These are phyloP conservation scores for Fraxinus angustifolia DNA, from an alignment of 305 asterid species.

Conservation along the genomic window DNA sequence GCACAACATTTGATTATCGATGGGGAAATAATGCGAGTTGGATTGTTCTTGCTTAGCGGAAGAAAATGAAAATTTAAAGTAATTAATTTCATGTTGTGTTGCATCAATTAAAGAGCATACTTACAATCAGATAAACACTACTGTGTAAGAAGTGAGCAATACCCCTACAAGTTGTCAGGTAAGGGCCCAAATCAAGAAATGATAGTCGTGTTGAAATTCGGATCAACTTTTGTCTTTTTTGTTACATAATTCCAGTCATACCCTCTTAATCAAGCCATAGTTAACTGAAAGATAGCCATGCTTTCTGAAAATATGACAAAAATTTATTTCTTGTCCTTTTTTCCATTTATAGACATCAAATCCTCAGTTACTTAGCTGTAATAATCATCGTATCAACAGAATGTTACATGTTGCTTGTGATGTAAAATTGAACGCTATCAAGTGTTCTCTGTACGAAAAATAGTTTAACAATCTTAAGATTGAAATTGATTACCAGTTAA, in stretches of 20 bases:
- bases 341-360: not conserved
- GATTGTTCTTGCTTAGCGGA: not conserved
- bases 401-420: not conserved
- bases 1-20: not conserved
- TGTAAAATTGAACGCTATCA: not conserved
- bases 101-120: not conserved
- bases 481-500: not conserved
- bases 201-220: not conserved
- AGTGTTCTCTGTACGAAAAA: not conserved
- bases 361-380: not conserved
- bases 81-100: not conserved
- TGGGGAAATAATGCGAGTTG: not conserved
- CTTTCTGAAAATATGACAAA: not conserved
- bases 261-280: not conserved
- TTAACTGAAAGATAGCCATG: not conserved
- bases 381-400: not conserved
- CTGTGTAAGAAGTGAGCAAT: not conserved
- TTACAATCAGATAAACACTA: not conserved
- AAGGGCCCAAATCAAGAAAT: not conserved
- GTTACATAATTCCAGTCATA: not conserved
- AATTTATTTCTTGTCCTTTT: not conserved
- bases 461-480: not conserved
- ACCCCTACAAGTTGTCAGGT: not conserved
- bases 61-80: not conserved
- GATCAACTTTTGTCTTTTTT: not conserved